Evolutionary conservation across 306 rosid species (phyloP).

Genomic region (Cucurbita maxima): DNA sequence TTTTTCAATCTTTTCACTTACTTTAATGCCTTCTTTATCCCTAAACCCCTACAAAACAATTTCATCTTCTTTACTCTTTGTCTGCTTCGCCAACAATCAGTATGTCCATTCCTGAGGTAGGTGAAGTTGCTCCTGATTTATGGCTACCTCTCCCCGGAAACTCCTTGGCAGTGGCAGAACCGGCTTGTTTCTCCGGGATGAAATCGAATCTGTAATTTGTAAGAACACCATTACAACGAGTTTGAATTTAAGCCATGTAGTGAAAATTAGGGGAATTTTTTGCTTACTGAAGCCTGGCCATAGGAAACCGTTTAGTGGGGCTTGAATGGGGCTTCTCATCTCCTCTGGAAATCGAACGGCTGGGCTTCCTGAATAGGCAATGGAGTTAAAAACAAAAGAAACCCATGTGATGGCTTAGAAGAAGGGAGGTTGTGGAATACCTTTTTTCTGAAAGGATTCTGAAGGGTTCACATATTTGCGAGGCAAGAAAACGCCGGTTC

Average conservation of each 20-base stretch:
- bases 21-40: not conserved
- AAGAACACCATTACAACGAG: not conserved
- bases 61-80: not conserved
- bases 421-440: constrained; percentile 5
- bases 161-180: constrained; percentile 27
- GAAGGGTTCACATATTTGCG: constrained; percentile 37
- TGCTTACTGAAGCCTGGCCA: constrained; percentile 29
- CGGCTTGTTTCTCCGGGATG: constrained; percentile 31
- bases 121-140: constrained; percentile 39
- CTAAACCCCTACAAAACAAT: not conserved
- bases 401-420: not conserved
- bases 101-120: constrained; percentile 87
- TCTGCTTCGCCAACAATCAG: constrained; percentile 9
- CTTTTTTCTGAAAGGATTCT: constrained; percentile 35
- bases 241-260: not conserved
- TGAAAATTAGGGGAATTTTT: not conserved
- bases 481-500: constrained; percentile 87
- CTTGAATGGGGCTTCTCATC: constrained; percentile 13
- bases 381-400: not conserved
- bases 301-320: constrained; percentile 15
- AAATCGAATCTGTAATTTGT: constrained; percentile 23
- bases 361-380: not conserved
- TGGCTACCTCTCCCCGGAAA: constrained; percentile 24
- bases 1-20: not conserved
- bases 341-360: constrained; percentile 8